Evolutionary conservation across 2,329 filamentous ascomycete species (phyloP), one percentile per base, ranked within the genome.

Genomic region (Penicillium sp.): DNA sequence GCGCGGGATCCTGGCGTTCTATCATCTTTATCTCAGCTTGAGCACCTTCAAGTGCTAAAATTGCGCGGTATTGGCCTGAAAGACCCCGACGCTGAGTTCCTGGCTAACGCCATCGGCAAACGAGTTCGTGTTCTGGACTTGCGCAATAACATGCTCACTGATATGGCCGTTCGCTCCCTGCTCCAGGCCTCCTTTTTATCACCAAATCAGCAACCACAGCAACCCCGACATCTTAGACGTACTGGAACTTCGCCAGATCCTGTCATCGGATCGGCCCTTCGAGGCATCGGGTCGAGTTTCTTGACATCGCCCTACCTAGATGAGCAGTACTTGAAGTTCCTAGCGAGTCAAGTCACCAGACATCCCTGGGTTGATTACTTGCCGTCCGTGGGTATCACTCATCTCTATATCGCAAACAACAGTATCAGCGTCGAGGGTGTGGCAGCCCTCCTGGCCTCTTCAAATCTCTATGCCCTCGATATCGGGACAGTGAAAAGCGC

Each of bases 391-490:
- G 84, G 84, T 2, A 78, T 86, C 35, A 86, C 84, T 0, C 84
- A 87, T 69, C 70, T 87, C 2, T 85, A 84, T 62, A 76, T 86
- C 14, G 77, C 83, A 3, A 77, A 78, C 7, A 87, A 86, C 54
- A 62, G 72, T 3, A 66, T 86, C 5, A 84, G 81, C 1, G 77
- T 82, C 0, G 82, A 85, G 65, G 83, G 82, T 0, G 70, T 83
- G 6, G 81, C 79, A 3, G 79, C 77, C 15, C 71, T 86, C 5
- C 63, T 85, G 11, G 71, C 77, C 47, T 82, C 82, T 7, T 74
- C 71, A 50, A 73, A 78, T 29, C 69, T 87, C 8, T 77, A 83
- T 60, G 79, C 82, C 2, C 72, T 86, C 2, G 84, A 87, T 68
- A 74, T 77, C 29, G 83, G 83, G 1, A 79, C 75, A 2, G 71